Evolutionary conservation across 345 rosid genomes (phyloP).

Genomic region (Gossypium arboreum): DNA sequence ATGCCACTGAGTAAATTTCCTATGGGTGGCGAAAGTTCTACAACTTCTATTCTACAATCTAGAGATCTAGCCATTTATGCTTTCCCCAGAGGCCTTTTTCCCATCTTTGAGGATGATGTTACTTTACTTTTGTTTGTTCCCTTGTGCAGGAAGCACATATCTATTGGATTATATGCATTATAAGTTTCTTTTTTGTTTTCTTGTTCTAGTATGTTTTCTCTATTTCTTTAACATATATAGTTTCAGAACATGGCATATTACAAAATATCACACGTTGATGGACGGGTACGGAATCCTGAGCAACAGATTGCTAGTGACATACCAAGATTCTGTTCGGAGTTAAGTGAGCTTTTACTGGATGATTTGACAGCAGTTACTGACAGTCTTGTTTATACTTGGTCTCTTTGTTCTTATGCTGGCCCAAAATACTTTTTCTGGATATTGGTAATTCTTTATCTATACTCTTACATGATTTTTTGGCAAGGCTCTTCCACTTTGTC

Average conservation of each 20-base stretch:
- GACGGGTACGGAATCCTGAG: constrained; percentile 86
- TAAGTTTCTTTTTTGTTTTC: background rate
- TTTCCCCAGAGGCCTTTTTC: background rate
- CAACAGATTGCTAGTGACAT: constrained; percentile 96
- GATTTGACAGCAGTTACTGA: constrained; percentile 89
- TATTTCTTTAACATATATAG: constrained; percentile 17
- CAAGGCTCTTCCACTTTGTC: background rate
- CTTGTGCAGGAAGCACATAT: background rate
- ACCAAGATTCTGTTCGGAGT: constrained; percentile 91
- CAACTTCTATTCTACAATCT: background rate
- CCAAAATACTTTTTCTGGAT: constrained; percentile 96
- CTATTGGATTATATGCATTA: background rate
- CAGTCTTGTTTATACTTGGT: constrained; percentile 89
- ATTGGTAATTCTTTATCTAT: constrained; percentile 51
- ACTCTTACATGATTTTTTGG: background rate
- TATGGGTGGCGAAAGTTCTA: background rate
- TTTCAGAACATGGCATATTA: constrained; percentile 97
- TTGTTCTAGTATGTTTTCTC: constrained; percentile 7
- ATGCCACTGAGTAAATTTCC: background rate
- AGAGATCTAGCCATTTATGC: background rate
- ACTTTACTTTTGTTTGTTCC: background rate
- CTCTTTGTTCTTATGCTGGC: constrained; percentile 92
- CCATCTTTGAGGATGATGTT: background rate
- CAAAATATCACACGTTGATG: constrained; percentile 95
- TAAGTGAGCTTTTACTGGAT: constrained; percentile 89